Evolutionary conservation across 192 early-diverging fungal species (phyloP).

Genomic region (Coemansia biformis): DNA sequence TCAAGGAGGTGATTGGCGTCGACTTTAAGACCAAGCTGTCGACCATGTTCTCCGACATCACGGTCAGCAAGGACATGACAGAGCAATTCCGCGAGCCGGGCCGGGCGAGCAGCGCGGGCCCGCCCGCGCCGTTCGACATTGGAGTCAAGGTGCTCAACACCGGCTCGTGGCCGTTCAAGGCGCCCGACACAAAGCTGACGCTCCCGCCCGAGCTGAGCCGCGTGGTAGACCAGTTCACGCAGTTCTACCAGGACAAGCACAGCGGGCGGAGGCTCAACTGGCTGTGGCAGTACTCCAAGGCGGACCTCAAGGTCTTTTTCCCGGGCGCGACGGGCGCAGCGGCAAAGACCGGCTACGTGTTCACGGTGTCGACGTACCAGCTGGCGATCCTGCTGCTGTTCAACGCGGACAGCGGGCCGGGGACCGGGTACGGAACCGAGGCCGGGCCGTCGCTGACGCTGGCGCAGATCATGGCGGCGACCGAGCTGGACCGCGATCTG

Average conservation of each 20-base stretch:
- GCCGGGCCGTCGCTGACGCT: constrained; percentile 52
- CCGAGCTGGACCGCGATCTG: constrained; percentile 64
- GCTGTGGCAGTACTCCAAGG: constrained; percentile 88
- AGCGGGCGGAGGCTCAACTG: constrained; percentile 88
- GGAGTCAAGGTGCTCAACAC: constrained; percentile 81
- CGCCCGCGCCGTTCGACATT: constrained; percentile 60
- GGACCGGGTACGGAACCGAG: constrained; percentile 55
- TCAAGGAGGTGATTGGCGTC: constrained; percentile 87
- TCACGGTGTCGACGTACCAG: constrained; percentile 79
- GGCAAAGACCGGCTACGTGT: constrained; percentile 56
- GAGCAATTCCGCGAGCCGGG: constrained; percentile 81
- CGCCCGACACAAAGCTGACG: constrained; percentile 72
- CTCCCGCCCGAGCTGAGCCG: constrained; percentile 86
- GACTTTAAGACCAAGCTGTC: constrained; percentile 94
- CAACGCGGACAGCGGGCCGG: constrained; percentile 57
- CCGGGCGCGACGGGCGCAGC: constrained; percentile 67
- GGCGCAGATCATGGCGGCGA: constrained; percentile 69
- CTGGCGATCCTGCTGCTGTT: constrained; percentile 91
- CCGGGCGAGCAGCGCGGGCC: constrained; percentile 31
- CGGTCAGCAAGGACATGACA: constrained; percentile 84
- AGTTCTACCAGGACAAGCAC: constrained; percentile 86
- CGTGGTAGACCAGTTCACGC: constrained; percentile 77
- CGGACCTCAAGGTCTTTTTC: constrained; percentile 89
- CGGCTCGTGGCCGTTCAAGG: constrained; percentile 83
- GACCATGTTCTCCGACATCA: constrained; percentile 95